Percentiles rank a stretch among this genome's conserved stretches.
phyloP scores from a whole-genome alignment of 306 rosid species.

The Castanopsis chinensis region DNA sequence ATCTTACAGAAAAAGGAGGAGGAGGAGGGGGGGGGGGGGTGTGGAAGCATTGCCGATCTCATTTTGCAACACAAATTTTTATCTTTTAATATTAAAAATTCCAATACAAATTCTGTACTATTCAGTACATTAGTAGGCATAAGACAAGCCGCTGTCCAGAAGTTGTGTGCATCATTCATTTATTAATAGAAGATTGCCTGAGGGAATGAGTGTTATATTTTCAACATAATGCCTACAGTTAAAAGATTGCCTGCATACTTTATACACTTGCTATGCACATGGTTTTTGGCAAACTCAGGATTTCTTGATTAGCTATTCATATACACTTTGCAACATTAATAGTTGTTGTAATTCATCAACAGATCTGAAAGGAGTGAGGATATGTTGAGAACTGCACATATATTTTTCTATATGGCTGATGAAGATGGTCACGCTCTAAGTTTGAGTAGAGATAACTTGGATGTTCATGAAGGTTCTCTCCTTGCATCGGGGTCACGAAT shows the following conservation, averaged over 20 bases:
- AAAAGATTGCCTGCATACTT: not conserved
- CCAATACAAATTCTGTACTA: not conserved
- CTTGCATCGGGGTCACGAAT: constrained; percentile 74
- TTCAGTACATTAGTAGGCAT: not conserved
- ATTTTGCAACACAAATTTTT: not conserved
- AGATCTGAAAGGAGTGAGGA: constrained; percentile 58
- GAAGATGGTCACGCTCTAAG: constrained; percentile 67
- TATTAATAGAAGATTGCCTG: not conserved
- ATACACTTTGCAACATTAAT: constrained; percentile 2
- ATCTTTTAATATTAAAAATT: not conserved
- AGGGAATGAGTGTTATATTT: not conserved
- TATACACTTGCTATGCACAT: not conserved
- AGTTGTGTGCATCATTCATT: not conserved
- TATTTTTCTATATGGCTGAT: constrained; percentile 93
- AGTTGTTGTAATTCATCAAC: constrained; percentile 34
- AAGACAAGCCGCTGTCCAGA: not conserved
- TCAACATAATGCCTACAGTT: not conserved
- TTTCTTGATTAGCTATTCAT: constrained; percentile 2
- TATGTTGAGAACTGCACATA: constrained; percentile 51
- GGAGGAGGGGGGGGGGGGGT: not conserved
- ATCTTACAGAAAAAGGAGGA: not conserved
- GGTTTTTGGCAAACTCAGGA: constrained; percentile 3
- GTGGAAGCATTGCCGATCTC: not conserved
- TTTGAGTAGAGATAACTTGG: constrained; percentile 48
- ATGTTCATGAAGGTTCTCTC: constrained; percentile 47